phyloP scores from a whole-genome alignment of 2,329 filamentous ascomycete species.

The Fusarium devonianum region DNA sequence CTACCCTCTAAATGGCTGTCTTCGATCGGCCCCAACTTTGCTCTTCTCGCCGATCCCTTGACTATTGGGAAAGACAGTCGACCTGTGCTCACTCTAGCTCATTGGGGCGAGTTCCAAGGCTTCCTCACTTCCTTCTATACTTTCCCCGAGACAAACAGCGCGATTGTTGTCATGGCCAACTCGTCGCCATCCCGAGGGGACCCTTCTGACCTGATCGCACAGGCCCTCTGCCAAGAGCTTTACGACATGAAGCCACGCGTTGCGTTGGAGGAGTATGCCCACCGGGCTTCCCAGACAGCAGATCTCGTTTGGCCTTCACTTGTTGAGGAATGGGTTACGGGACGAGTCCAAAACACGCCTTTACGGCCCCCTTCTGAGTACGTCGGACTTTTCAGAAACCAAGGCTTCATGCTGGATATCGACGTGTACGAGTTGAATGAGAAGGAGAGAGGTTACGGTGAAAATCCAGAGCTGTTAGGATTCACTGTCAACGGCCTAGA shows the following conservation, averaged over 20 bases:
- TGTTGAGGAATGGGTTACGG: background rate
- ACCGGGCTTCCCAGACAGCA: background rate
- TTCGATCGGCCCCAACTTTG: constrained; percentile 1
- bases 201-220: background rate
- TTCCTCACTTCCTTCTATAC: background rate
- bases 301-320: background rate
- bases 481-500: background rate
- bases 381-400: too few species aligned
- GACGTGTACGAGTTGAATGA: too few species aligned
- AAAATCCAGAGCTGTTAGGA: too few species aligned
- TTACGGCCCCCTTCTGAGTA: background rate
- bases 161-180: background rate
- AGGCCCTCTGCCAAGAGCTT: background rate
- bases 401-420: too few species aligned
- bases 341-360: background rate
- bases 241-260: constrained; percentile 1
- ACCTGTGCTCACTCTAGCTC: background rate
- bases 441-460: too few species aligned
- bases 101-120: constrained; percentile 1
- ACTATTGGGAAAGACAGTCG: background rate
- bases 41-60: background rate
- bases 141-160: background rate
- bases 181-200: background rate
- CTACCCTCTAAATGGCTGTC: background rate
- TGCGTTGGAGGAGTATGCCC: background rate